Evolutionary conservation across 148 eudicot species (phyloP).

Genomic region (Rhododendron simsii): DNA sequence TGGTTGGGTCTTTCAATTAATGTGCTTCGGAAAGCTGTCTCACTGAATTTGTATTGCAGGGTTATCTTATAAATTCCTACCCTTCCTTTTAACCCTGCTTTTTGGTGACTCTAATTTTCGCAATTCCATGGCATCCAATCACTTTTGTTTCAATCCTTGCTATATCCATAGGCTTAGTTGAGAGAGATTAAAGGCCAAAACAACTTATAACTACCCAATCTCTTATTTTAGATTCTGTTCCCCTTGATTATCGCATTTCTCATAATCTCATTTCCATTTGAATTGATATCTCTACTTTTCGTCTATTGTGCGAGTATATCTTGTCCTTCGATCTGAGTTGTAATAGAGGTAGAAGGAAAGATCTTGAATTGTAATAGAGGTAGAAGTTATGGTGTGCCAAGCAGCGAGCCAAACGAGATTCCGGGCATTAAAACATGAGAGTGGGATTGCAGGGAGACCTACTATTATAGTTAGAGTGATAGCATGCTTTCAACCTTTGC

Average conservation of each 20-base stretch:
- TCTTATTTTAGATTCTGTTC: neutral
- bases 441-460: slow-evolving; percentile 74
- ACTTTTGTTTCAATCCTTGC: slow-evolving; percentile 37
- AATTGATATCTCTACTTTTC: slow-evolving; percentile 15
- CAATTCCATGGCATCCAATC: slow-evolving; percentile 49
- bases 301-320: neutral
- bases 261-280: neutral
- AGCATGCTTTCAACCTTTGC: slow-evolving; percentile 83
- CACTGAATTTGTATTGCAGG: slow-evolving; percentile 72
- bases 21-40: slow-evolving; percentile 47
- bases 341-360: slow-evolving; percentile 18
- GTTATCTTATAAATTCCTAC: slow-evolving; percentile 53
- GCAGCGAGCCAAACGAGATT: slow-evolving; percentile 82
- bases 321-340: slow-evolving; percentile 3
- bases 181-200: neutral
- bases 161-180: slow-evolving; percentile 43
- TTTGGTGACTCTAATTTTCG: neutral
- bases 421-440: slow-evolving; percentile 73
- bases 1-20: slow-evolving; percentile 55
- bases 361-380: neutral
- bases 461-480: slow-evolving; percentile 83
- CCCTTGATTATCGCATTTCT: neutral
- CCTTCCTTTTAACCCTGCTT: neutral
- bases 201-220: neutral
- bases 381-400: slow-evolving; percentile 89